phyloP scores from a whole-genome alignment of 2,329 filamentous ascomycete species.

The Fulvia fulva region DNA sequence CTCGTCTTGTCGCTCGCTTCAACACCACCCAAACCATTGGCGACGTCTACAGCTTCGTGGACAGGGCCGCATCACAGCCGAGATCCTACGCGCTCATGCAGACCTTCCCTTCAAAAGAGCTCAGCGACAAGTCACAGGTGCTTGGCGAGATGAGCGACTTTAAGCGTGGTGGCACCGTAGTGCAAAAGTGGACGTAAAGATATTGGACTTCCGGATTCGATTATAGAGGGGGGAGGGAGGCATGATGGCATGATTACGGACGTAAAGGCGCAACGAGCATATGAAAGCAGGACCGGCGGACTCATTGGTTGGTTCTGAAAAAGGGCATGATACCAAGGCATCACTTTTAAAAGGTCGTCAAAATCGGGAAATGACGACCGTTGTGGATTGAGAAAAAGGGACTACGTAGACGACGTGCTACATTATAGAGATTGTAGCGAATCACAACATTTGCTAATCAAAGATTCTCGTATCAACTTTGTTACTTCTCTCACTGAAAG shows the following conservation, averaged over 20 bases:
- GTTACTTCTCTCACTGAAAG: neutral
- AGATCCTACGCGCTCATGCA: constrained; percentile 74
- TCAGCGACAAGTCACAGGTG: constrained; percentile 59
- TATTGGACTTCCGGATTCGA: neutral
- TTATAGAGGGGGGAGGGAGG: neutral
- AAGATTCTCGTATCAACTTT: neutral
- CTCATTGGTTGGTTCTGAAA: neutral
- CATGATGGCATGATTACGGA: neutral
- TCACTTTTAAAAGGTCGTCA: neutral
- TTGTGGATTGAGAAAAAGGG: too few species aligned
- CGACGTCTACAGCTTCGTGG: constrained; percentile 72
- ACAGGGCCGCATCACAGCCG: constrained; percentile 54
- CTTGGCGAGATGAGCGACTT: constrained; percentile 48
- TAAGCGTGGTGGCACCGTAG: constrained; percentile 52
- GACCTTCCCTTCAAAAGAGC: constrained; percentile 78
- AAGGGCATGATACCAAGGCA: neutral
- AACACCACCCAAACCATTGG: constrained; percentile 74
- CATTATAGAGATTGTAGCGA: neutral
- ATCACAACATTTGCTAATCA: neutral
- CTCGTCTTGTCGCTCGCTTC: constrained; percentile 72
- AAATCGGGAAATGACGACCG: neutral
- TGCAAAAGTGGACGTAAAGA: constrained; percentile 50
- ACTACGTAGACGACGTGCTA: too few species aligned
- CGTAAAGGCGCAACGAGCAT: neutral
- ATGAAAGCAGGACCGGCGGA: neutral